Evolutionary conservation across 306 rosid species (phyloP).

Genomic region (Corylus avellana): DNA sequence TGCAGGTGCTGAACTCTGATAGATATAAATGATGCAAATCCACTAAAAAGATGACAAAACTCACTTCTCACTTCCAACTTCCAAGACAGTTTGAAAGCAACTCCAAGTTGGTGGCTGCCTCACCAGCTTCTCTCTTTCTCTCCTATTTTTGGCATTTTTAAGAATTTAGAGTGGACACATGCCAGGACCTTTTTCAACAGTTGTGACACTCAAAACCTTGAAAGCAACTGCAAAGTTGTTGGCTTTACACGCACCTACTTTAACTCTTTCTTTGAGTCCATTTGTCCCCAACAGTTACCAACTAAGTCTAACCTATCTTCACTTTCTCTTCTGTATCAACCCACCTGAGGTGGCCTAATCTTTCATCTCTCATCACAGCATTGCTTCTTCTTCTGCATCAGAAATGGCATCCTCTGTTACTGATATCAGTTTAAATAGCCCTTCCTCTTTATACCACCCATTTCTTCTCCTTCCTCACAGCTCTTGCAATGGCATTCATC

Average conservation of each 20-base stretch:
- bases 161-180: no score
- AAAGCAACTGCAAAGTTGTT: constrained; percentile 43
- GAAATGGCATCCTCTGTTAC: constrained; percentile 10
- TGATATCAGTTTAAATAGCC: constrained; percentile 22
- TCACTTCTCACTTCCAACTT: neutral
- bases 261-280: constrained; percentile 31
- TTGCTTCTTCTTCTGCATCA: constrained; percentile 16
- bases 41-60: neutral
- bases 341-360: constrained; percentile 38
- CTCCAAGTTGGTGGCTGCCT: constrained; percentile 16
- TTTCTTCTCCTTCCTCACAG: constrained; percentile 20
- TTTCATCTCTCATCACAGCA: constrained; percentile 1
- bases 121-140: constrained; percentile 25
- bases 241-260: constrained; percentile 25
- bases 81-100: neutral
- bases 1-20: neutral
- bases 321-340: constrained; percentile 22
- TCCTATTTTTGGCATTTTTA: no score
- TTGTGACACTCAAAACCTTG: neutral
- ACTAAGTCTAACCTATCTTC: constrained; percentile 23
- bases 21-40: neutral
- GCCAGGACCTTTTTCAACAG: neutral
- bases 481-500: constrained; percentile 36
- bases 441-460: constrained; percentile 3
- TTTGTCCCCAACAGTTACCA: constrained; percentile 22